Percentiles rank a stretch among this genome's conserved stretches.
Evolutionary conservation across 352 stramenopile species (phyloP).

Genomic region (Globisporangium paddicum): DNA sequence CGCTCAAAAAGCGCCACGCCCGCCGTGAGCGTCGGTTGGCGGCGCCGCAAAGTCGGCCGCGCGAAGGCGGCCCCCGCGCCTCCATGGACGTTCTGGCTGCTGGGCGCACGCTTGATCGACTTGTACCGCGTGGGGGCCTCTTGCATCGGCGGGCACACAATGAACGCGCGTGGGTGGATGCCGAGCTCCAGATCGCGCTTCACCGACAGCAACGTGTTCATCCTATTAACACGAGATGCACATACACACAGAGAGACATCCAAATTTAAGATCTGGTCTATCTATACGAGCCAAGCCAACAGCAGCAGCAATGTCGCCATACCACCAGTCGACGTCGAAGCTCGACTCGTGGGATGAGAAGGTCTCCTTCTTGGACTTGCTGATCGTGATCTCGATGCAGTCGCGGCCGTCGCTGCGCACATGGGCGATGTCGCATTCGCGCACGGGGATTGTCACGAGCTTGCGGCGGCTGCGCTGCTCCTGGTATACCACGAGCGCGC

Average conservation of each 20-base stretch:
- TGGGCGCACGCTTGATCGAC: slow-evolving; percentile 15
- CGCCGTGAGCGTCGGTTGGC: slow-evolving; percentile 61
- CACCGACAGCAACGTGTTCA: slow-evolving; percentile 74
- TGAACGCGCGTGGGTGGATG: slow-evolving; percentile 50
- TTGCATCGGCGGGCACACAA: slow-evolving; percentile 51
- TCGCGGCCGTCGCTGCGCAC: slow-evolving; percentile 79
- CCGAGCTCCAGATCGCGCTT: slow-evolving; percentile 70
- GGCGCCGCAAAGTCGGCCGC: slow-evolving; percentile 42
- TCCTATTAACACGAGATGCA: slow-evolving; percentile 26
- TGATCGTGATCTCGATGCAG: slow-evolving; percentile 72
- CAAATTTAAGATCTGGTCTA: no score
- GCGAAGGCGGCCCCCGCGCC: neutral
- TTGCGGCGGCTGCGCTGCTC: slow-evolving; percentile 46
- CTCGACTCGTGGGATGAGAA: slow-evolving; percentile 82
- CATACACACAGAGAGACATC: no score
- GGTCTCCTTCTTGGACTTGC: slow-evolving; percentile 72
- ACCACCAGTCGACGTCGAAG: slow-evolving; percentile 88
- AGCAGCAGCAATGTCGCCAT: neutral
- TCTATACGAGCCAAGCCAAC: neutral
- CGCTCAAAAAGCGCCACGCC: slow-evolving; percentile 69
- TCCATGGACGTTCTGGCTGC: slow-evolving; percentile 12
- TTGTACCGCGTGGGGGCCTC: slow-evolving; percentile 21
- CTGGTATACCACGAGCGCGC: slow-evolving; percentile 65
- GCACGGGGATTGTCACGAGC: slow-evolving; percentile 49
- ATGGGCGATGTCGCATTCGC: slow-evolving; percentile 72